A percentile compares a stretch with the other conserved stretches of the same genome.
Evolutionary conservation across 306 rosid genomes (phyloP).

Genomic region (Rosa lucieae): DNA sequence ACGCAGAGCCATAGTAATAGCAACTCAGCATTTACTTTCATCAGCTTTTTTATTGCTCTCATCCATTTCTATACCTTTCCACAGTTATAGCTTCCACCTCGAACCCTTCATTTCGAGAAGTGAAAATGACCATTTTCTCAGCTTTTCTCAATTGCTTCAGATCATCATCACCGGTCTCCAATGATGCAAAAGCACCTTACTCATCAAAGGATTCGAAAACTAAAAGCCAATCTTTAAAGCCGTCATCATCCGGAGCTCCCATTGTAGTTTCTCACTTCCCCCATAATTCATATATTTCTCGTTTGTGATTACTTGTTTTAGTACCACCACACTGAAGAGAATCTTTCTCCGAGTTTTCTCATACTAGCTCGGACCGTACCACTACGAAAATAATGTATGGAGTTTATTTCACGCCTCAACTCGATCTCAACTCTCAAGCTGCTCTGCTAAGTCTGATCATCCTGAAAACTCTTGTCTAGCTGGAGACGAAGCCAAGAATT

Average conservation of each 20-base stretch:
- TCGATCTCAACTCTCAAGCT: too few species aligned
- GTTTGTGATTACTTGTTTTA: background rate
- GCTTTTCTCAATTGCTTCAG: background rate
- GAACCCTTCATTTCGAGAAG: background rate
- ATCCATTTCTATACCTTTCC: background rate
- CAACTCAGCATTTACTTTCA: background rate
- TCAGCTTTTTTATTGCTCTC: background rate
- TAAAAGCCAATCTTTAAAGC: background rate
- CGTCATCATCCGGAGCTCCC: slow-evolving; percentile 15
- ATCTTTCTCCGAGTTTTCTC: background rate
- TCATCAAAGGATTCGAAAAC: background rate
- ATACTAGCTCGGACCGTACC: too few species aligned
- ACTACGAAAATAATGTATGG: too few species aligned
- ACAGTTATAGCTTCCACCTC: background rate
- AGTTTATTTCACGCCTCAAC: too few species aligned
- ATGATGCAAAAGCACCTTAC: background rate
- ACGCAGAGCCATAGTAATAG: background rate
- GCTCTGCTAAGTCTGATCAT: too few species aligned
- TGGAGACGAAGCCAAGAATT: too few species aligned
- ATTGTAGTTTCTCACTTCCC: slow-evolving; percentile 18
- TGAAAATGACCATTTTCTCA: background rate
- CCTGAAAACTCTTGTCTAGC: too few species aligned
- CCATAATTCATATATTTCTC: slow-evolving; percentile 11
- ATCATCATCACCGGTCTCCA: background rate
- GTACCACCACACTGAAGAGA: background rate